Base-by-base conservation (phyloP, 306 rosid species). In the Carpinus fangiana region DNA sequence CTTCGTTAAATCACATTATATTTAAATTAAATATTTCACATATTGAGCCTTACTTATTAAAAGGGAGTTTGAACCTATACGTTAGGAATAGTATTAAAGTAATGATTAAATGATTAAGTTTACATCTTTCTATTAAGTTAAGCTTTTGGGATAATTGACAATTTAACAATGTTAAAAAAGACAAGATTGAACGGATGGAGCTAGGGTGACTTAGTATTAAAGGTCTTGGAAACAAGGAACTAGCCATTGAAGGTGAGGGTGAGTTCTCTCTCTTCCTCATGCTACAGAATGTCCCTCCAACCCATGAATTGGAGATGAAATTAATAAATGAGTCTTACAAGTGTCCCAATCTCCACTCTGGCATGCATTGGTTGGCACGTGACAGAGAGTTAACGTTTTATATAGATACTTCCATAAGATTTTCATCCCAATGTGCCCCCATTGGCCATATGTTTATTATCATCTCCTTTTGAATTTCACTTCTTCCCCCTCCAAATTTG, bases 281-380 rank as follows among this genome's bases (percentile, higher is more conserved):
- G 47, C 38, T 21, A 45, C 46, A 74, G 20, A 74, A 43, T 8
- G 62, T 67, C 73, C 73, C 10, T 55, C 78, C 79, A 54, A 72
- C 48, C 41, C 75, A 62, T 9, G 70, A 72, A 67, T 47, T 28
- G 12, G 51, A 23, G 72, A 21, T 21, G 61, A 34, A 74, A 74
- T 23, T 23, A 23, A 23, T 77, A 55, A 70, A 67, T 74, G 81
- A 38, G 46, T 50, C 81, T 62, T 56, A 53, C 76, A 77, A 69
- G 73, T 73, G 86, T 88, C 84, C 67, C 82, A 73, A 75, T 88
- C 88, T 46, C 70, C 62, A 17, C 74, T 43, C 57, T 85, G 92
- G 80, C 79, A 57, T 74, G 73, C 76, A 81, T 70, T 26, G 55
- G 62, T 78, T 79, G 72, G 84, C 91, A 83, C 85, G 89, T 92